phyloP scores from a whole-genome alignment of 2,329 filamentous ascomycete species.

The Arthrinium puccinioides region DNA sequence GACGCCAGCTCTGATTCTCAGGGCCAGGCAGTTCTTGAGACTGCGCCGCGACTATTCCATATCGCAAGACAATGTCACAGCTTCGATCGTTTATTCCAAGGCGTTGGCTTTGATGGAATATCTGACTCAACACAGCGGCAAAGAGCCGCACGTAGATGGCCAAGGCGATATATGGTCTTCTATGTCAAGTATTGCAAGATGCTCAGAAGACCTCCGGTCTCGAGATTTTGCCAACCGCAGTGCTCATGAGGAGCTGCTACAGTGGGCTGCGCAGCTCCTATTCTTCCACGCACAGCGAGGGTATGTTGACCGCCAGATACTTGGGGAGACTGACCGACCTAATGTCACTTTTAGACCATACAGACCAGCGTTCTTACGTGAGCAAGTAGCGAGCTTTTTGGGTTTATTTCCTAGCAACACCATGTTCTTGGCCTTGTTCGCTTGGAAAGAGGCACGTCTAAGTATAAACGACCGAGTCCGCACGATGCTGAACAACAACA shows the following conservation, averaged over 20 bases:
- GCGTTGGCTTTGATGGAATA: slow-evolving; percentile 62
- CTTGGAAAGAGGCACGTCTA: slow-evolving; percentile 66
- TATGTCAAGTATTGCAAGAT: slow-evolving; percentile 31
- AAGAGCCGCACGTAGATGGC: slow-evolving; percentile 33
- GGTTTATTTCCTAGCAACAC: slow-evolving; percentile 66
- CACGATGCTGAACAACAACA: slow-evolving; percentile 49
- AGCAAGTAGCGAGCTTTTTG: slow-evolving; percentile 54
- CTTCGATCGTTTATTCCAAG: slow-evolving; percentile 51
- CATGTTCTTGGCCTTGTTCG: slow-evolving; percentile 63
- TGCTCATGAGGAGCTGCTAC: slow-evolving; percentile 58
- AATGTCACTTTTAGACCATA: slow-evolving; percentile 42
- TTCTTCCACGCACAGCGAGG: slow-evolving; percentile 56
- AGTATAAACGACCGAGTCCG: slow-evolving; percentile 71
- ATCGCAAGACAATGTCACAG: slow-evolving; percentile 36
- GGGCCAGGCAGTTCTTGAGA: slow-evolving; percentile 43
- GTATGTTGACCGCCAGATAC: slow-evolving; percentile 24
- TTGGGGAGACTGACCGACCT: not conserved
- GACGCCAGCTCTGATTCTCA: slow-evolving; percentile 40
- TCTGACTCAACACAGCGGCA: slow-evolving; percentile 36
- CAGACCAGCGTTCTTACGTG: slow-evolving; percentile 58
- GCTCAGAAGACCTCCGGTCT: slow-evolving; percentile 34
- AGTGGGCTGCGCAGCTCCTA: slow-evolving; percentile 60
- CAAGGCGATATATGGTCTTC: slow-evolving; percentile 52
- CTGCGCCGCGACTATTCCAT: slow-evolving; percentile 49
- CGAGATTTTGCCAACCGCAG: slow-evolving; percentile 24